Evolutionary conservation across 371 early-diverging fungal species (phyloP), one percentile per base, ranked within the genome.

Genomic region (Circinella minor): DNA sequence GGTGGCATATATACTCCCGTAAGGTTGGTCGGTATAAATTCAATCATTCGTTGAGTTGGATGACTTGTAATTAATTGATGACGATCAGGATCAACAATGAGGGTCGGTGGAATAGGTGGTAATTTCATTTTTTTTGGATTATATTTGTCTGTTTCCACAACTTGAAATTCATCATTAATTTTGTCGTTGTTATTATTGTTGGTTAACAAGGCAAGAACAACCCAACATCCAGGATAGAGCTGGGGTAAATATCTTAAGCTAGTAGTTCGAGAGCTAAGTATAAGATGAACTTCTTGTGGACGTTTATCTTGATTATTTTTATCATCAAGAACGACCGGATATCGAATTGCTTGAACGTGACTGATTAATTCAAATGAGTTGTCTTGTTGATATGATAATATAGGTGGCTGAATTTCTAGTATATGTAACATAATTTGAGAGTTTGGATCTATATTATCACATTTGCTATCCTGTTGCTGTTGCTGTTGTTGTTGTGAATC

Each of bases 281-380:
- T 43, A 36, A 69, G 36, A 10, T 49, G 38, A 6, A 69, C 20
- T 54, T 43, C 55, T 11, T n/a, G 37, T 9, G 69, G 69, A 9
- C 43, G 43, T 3, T 43, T 11, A 43, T 43, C 43, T 43, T 43
- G 6, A 11, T 43, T 43, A 43, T 43, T 43, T 43, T 43, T 38
- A 27, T 63, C 47, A 47, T 67, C 39, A 38, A 8, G 14, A 10
- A 62, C 17, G 13, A 65, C 65, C 6, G 65, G 69, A 46, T 69
- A 69, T 20, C 69, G 57, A 18, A 69, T 20, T 10, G 69, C 69
- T n/a, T 57, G 69, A 17, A 69, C 27, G 13, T 63, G 51, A 17
- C 55, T 55, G 18, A 34, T 46, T 14, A 63, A 38, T 49, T 54
- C 37, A 63, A 57, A 57, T 18, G 57, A 13, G 1, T 54, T 34